Evolutionary conservation across 2,329 filamentous ascomycete species (phyloP).

Genomic region (Simplicillium sp.): DNA sequence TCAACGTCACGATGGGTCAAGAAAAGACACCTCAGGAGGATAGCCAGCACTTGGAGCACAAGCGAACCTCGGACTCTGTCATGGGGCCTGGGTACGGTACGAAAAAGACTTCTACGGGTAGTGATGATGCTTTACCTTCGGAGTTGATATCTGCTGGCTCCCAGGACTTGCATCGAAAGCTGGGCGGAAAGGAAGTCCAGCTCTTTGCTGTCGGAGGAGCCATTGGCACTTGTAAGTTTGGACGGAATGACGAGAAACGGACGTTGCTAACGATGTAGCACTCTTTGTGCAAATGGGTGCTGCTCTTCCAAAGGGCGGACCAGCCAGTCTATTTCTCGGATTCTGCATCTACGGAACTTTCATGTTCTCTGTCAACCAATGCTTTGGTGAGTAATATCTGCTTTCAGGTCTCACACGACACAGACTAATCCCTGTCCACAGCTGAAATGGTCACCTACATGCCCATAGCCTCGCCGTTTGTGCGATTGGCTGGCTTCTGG

Average conservation of each 20-base stretch:
- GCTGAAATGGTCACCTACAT: constrained; percentile 41
- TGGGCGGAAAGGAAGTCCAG: constrained; percentile 1
- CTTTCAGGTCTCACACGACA: too few relatives aligned
- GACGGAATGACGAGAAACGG: too few relatives aligned
- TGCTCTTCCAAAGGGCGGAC: constrained; percentile 21
- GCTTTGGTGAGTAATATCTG: constrained; percentile 7
- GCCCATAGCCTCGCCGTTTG: constrained; percentile 34
- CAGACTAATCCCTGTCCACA: neutral
- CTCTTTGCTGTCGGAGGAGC: constrained; percentile 1
- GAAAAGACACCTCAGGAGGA: too few relatives aligned
- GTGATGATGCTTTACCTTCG: neutral
- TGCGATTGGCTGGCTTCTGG: constrained; percentile 33
- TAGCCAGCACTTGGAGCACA: too few relatives aligned
- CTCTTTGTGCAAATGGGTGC: constrained; percentile 19
- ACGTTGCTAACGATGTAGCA: constrained; percentile 4
- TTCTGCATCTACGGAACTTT: constrained; percentile 14
- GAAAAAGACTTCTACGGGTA: too few relatives aligned
- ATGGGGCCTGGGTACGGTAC: too few relatives aligned
- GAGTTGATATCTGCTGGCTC: neutral
- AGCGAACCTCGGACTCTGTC: too few relatives aligned
- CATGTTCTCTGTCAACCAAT: constrained; percentile 18
- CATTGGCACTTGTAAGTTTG: constrained; percentile 1
- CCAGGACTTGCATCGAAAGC: neutral
- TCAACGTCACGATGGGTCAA: too few relatives aligned
- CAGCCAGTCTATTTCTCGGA: constrained; percentile 21